phyloP scores from a whole-genome alignment of 202 grass and related monocot species.

The Dendrocalamus latiflorus region DNA sequence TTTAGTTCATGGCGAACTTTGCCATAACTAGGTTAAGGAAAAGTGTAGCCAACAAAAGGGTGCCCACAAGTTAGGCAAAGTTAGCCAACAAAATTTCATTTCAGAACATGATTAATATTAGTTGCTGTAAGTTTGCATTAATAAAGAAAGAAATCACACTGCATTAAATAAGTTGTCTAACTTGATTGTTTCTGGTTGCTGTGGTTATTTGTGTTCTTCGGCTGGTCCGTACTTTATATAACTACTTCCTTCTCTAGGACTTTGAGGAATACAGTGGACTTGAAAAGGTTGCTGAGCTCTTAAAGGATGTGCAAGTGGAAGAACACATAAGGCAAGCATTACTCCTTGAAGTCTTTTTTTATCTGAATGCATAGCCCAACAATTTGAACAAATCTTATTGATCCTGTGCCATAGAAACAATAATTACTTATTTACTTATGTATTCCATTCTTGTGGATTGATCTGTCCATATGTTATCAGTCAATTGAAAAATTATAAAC shows the following conservation, averaged over 20 bases:
- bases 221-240: not conserved
- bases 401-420: not conserved
- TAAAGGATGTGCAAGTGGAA: slow-evolving; percentile 86
- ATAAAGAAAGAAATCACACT: not conserved
- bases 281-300: slow-evolving; percentile 90
- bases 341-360: not conserved
- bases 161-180: not conserved
- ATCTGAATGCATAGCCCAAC: not conserved
- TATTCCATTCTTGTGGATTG: not conserved
- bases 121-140: not conserved
- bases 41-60: no score
- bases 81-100: not conserved
- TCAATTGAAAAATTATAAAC: not conserved
- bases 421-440: not conserved
- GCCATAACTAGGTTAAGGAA: no score
- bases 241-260: slow-evolving; percentile 49
- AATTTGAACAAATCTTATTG: not conserved
- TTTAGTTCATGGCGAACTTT: no score
- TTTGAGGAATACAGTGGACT: slow-evolving; percentile 84
- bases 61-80: not conserved
- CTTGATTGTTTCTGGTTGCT: slow-evolving; percentile 4
- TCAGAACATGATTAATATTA: not conserved
- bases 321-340: slow-evolving; percentile 73
- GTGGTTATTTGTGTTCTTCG: not conserved
- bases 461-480: not conserved